Evolutionary conservation across 2,329 filamentous ascomycete genomes (phyloP).

Genomic region (Cladosporium austrohemisphaericum): DNA sequence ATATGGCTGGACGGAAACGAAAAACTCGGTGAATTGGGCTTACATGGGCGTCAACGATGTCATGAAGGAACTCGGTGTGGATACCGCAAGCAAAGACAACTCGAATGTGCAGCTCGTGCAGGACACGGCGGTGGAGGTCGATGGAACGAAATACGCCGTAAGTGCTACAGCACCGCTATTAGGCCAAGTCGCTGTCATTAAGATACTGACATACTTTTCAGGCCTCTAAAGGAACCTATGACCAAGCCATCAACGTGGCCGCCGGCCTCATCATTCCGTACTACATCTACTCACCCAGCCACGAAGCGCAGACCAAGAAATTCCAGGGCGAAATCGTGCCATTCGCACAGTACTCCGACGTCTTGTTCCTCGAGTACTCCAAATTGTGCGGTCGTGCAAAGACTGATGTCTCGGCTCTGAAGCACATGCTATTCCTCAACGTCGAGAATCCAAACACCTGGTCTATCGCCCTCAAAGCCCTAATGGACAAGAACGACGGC

Average conservation of each 20-base stretch:
- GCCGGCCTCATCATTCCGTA: conserved; percentile 6
- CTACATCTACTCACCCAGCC: conserved; percentile 8
- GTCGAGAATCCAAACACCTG: conserved; percentile 5
- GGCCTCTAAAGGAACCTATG: conserved; percentile 2
- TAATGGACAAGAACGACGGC: conserved; percentile 7
- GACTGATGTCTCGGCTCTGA: background rate
- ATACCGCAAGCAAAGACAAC: conserved; percentile 10
- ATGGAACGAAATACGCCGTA: conserved; percentile 13
- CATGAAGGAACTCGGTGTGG: conserved; percentile 10
- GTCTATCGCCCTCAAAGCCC: background rate
- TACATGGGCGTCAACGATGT: conserved; percentile 8
- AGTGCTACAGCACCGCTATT: background rate
- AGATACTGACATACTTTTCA: background rate
- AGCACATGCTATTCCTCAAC: conserved; percentile 10
- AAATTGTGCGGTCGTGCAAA: conserved; percentile 5
- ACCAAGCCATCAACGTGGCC: conserved; percentile 11
- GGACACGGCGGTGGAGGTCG: conserved; percentile 7
- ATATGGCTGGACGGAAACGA: conserved; percentile 6
- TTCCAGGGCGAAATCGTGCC: conserved; percentile 1
- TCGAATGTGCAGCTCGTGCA: conserved; percentile 10
- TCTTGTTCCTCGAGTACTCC: conserved; percentile 3
- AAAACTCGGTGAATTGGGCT: conserved; percentile 5
- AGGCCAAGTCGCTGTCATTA: background rate
- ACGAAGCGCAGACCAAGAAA: conserved; percentile 2
- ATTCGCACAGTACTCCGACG: conserved; percentile 12